Evolutionary conservation across 2,329 filamentous ascomycete species (phyloP).

Genomic region (Colletotrichum horii): DNA sequence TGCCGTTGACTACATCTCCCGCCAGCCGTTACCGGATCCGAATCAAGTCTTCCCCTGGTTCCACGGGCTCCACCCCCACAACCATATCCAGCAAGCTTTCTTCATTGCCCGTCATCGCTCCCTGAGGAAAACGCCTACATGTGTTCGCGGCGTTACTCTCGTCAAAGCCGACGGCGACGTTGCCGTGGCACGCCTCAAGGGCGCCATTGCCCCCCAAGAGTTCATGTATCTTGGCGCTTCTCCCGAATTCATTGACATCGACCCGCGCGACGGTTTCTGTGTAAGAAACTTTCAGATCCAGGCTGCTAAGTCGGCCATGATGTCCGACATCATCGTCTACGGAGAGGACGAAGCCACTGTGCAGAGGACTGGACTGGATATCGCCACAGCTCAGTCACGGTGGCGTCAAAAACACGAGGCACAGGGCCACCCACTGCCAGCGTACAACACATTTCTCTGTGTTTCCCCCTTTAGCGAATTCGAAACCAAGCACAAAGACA

Average conservation of each 20-base stretch:
- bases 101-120: slow-evolving; percentile 79
- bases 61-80: slow-evolving; percentile 88
- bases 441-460: slow-evolving; percentile 86
- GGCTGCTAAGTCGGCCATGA: slow-evolving; percentile 81
- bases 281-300: slow-evolving; percentile 98
- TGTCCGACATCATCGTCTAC: slow-evolving; percentile 94
- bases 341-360: slow-evolving; percentile 71
- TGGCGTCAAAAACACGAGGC: slow-evolving; percentile 72
- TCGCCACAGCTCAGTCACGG: slow-evolving; percentile 77
- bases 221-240: slow-evolving; percentile 61
- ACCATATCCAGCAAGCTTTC: slow-evolving; percentile 88
- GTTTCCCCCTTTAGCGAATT: slow-evolving; percentile 71
- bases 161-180: slow-evolving; percentile 91
- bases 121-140: slow-evolving; percentile 74
- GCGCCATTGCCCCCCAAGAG: slow-evolving; percentile 83
- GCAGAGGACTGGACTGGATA: slow-evolving; percentile 68
- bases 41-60: slow-evolving; percentile 95
- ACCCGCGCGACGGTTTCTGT: slow-evolving; percentile 90
- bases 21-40: slow-evolving; percentile 83
- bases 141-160: slow-evolving; percentile 80
- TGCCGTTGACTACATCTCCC: slow-evolving; percentile 77
- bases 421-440: slow-evolving; percentile 58
- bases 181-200: slow-evolving; percentile 77
- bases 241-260: slow-evolving; percentile 77
- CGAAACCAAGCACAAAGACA: slow-evolving; percentile 69